These are phyloP conservation scores for Begonia fuchsioides DNA, from an alignment of 306 rosid genomes.

Conservation along the genomic window DNA sequence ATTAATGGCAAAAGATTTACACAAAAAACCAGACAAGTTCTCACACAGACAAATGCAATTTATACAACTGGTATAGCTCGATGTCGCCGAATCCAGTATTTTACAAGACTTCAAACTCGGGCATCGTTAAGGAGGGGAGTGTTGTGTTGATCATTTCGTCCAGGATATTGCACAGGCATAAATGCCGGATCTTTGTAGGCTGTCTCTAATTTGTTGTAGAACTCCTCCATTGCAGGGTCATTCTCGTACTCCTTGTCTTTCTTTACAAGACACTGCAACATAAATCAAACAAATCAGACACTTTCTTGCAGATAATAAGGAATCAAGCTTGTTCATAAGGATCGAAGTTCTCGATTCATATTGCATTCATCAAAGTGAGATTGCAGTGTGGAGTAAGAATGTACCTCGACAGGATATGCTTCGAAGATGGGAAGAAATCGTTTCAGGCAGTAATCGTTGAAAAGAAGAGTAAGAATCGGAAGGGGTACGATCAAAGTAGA, in stretches of 20 bases:
- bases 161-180: conserved; percentile 21
- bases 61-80: neutral
- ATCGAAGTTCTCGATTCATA: too few species aligned
- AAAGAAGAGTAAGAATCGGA: conserved; percentile 65
- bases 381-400: too few species aligned
- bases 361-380: too few species aligned
- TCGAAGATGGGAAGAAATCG: conserved; percentile 52
- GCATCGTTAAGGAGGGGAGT: conserved; percentile 43
- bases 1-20: too few species aligned
- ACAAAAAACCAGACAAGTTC: too few species aligned
- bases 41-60: neutral
- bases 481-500: conserved; percentile 53
- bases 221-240: conserved; percentile 32
- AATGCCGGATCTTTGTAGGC: conserved; percentile 61
- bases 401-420: conserved; percentile 54
- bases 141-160: conserved; percentile 20
- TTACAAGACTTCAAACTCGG: conserved; percentile 19
- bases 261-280: conserved; percentile 52
- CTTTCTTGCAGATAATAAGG: too few species aligned
- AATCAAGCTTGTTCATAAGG: too few species aligned
- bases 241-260: conserved; percentile 54
- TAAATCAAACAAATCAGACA: too few species aligned
- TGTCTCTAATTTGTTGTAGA: conserved; percentile 28
- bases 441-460: conserved; percentile 56
- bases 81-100: neutral